Evolutionary conservation across 73 alveolate species (phyloP).

Genomic region (Paramecium bursaria): DNA sequence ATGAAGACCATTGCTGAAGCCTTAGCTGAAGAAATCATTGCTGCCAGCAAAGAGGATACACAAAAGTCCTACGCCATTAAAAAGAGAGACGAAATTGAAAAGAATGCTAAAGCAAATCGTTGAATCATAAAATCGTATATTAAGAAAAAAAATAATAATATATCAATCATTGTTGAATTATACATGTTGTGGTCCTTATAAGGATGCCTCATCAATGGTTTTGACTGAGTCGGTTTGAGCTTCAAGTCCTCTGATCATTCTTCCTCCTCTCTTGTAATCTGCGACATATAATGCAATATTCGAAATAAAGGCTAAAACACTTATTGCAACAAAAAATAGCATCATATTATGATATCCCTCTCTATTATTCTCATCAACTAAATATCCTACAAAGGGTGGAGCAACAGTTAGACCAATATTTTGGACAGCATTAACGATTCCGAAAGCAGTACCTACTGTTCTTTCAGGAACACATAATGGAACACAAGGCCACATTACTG

Average conservation of each 20-base stretch:
- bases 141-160: too few relatives aligned
- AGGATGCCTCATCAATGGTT: too few relatives aligned
- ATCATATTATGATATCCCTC: too few relatives aligned
- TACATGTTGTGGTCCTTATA: too few relatives aligned
- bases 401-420: slow-evolving; percentile 84
- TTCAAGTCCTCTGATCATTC: too few relatives aligned
- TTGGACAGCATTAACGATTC: slow-evolving; percentile 81
- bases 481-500: slow-evolving; percentile 87
- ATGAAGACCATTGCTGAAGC: slow-evolving; percentile 98
- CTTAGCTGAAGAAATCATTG: slow-evolving; percentile 98
- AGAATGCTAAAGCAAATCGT: slow-evolving; percentile 98
- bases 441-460: slow-evolving; percentile 93
- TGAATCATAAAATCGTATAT: slow-evolving; percentile 74
- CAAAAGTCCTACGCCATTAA: slow-evolving; percentile 96
- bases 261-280: too few relatives aligned
- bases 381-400: slow-evolving; percentile 77
- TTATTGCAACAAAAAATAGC: too few relatives aligned
- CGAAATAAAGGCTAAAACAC: too few relatives aligned
- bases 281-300: too few relatives aligned
- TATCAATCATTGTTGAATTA: too few relatives aligned
- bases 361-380: too few relatives aligned
- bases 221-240: too few relatives aligned
- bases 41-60: slow-evolving; percentile 92
- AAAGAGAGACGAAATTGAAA: slow-evolving; percentile 98
- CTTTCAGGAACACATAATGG: slow-evolving; percentile 82